Percentiles rank a stretch among this genome's conserved stretches.
Evolutionary conservation across 768 basidiomycete genomes (phyloP).

Genomic region (Pilatotrama ljubarskyi): DNA sequence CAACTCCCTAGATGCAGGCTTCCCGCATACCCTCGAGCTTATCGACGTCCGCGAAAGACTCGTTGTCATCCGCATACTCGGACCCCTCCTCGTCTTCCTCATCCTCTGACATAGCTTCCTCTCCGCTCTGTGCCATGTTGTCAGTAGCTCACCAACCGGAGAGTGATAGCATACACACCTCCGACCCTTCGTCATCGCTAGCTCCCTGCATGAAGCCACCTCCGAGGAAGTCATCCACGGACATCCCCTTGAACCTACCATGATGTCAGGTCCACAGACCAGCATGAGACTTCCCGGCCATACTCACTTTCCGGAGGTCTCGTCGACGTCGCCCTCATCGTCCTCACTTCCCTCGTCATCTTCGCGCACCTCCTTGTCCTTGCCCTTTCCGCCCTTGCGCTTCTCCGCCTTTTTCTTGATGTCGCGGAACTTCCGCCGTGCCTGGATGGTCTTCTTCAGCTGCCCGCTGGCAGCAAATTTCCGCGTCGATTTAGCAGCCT

Average conservation of each 20-base stretch:
- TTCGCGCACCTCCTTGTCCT: slow-evolving; percentile 21
- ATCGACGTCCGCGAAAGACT: slow-evolving; percentile 76
- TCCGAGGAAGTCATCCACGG: slow-evolving; percentile 75
- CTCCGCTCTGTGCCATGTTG: slow-evolving; percentile 14
- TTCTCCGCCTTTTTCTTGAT: slow-evolving; percentile 68
- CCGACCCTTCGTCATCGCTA: slow-evolving; percentile 42
- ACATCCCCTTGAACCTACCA: slow-evolving; percentile 52
- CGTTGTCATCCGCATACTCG: slow-evolving; percentile 50
- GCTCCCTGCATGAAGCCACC: slow-evolving; percentile 72
- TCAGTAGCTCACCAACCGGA: background rate
- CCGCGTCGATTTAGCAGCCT: slow-evolving; percentile 76
- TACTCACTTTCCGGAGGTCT: slow-evolving; percentile 26
- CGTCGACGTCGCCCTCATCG: slow-evolving; percentile 29
- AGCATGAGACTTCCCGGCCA: slow-evolving; percentile 1
- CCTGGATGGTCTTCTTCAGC: slow-evolving; percentile 83
- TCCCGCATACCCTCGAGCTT: slow-evolving; percentile 61
- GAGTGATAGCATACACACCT: slow-evolving; percentile 27
- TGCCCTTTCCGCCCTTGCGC: slow-evolving; percentile 42
- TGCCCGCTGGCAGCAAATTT: slow-evolving; percentile 89
- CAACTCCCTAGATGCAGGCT: background rate
- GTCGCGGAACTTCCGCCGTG: slow-evolving; percentile 79
- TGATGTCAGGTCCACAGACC: background rate
- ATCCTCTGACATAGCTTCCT: slow-evolving; percentile 39
- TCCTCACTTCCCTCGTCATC: slow-evolving; percentile 30
- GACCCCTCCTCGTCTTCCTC: slow-evolving; percentile 41